phyloP scores from a whole-genome alignment of 768 basidiomycete genomes.

The Epithele typhae region DNA sequence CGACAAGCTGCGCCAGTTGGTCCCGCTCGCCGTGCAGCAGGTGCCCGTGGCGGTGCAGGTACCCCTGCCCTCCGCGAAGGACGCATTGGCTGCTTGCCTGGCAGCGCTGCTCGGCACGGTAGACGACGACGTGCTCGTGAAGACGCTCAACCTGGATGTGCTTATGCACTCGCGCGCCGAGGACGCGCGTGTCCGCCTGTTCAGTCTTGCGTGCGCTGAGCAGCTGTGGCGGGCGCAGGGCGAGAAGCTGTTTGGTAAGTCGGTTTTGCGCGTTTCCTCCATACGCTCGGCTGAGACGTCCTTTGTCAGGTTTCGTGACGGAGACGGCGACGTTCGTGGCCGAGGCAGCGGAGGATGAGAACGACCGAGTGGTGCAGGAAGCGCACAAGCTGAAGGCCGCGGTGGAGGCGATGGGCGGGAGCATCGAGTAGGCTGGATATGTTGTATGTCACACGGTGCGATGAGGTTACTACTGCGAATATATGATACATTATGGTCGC shows the following conservation, averaged over 20 bases:
- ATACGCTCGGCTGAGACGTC: too few relatives aligned
- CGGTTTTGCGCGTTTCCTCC: neutral
- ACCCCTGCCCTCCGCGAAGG: constrained; percentile 33
- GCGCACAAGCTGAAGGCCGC: constrained; percentile 64
- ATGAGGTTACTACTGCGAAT: too few relatives aligned
- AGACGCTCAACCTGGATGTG: constrained; percentile 75
- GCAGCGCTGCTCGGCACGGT: constrained; percentile 50
- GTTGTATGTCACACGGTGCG: too few relatives aligned
- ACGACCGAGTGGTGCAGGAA: constrained; percentile 73
- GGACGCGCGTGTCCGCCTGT: constrained; percentile 60
- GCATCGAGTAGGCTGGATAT: constrained; percentile 27
- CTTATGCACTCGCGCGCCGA: constrained; percentile 91
- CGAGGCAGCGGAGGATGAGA: constrained; percentile 86
- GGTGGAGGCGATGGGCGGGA: constrained; percentile 70
- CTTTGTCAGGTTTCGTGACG: constrained; percentile 71
- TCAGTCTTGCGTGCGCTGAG: constrained; percentile 63
- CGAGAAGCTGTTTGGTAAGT: constrained; percentile 67
- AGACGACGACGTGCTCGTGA: constrained; percentile 59
- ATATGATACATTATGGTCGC: neutral
- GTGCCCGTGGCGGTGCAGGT: constrained; percentile 44
- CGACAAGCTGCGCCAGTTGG: constrained; percentile 64
- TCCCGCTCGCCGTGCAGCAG: constrained; percentile 60
- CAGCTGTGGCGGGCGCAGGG: constrained; percentile 78
- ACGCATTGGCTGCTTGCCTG: constrained; percentile 47
- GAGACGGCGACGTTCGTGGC: constrained; percentile 86